These are phyloP conservation scores for Lasiosphaeria hispida DNA, from an alignment of 495 filamentous ascomycete species.

Conservation along the genomic window DNA sequence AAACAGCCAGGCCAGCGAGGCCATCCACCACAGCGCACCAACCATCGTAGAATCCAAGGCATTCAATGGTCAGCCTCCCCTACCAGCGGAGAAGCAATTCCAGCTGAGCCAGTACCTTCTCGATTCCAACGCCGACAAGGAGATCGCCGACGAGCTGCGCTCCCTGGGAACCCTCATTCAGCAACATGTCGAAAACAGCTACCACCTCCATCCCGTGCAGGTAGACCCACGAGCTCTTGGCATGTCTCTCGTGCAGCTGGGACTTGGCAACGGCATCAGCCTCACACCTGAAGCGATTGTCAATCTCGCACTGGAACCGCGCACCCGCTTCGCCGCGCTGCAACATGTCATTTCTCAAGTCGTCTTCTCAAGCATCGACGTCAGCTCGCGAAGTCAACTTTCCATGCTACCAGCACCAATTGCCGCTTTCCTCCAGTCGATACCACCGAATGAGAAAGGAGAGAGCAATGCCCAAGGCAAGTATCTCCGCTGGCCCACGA, in stretches of 20 bases:
- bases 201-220: slow-evolving; percentile 29
- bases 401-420: slow-evolving; percentile 36
- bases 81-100: slow-evolving; percentile 9
- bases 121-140: slow-evolving; percentile 28
- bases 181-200: slow-evolving; percentile 36
- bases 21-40: not conserved
- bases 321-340: slow-evolving; percentile 29
- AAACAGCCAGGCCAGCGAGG: not conserved
- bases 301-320: slow-evolving; percentile 27
- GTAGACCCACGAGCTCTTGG: slow-evolving; percentile 19
- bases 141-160: slow-evolving; percentile 29
- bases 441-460: slow-evolving; percentile 21
- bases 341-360: slow-evolving; percentile 34
- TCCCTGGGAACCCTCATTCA: slow-evolving; percentile 29
- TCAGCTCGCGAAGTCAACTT: slow-evolving; percentile 20
- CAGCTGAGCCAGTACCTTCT: slow-evolving; percentile 31
- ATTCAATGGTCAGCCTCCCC: slow-evolving; percentile 17
- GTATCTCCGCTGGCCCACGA: not conserved
- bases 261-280: slow-evolving; percentile 19
- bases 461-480: slow-evolving; percentile 10
- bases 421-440: slow-evolving; percentile 28
- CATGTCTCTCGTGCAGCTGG: slow-evolving; percentile 25
- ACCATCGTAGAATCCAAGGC: slow-evolving; percentile 13
- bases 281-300: slow-evolving; percentile 18
- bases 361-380: slow-evolving; percentile 31